phyloP scores from a whole-genome alignment of 1,284 basidiomycete genomes.

The Rhodotorula glutinis region DNA sequence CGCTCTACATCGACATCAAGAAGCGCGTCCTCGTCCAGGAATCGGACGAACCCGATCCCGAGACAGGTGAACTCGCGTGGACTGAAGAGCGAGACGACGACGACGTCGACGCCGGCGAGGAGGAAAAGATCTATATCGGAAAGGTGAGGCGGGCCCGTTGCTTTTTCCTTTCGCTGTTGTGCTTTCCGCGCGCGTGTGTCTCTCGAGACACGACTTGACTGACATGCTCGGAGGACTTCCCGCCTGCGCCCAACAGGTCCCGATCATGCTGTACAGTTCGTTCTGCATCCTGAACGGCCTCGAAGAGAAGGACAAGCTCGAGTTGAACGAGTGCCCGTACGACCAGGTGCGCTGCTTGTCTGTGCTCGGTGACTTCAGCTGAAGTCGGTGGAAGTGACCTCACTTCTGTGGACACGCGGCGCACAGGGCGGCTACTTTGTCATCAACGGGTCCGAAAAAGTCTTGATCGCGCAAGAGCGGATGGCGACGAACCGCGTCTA shows the following conservation, averaged over 20 bases:
- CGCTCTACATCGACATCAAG: conserved; percentile 93
- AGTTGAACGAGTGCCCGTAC: conserved; percentile 95
- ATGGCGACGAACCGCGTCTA: conserved; percentile 99
- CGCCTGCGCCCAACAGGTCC: conserved; percentile 45
- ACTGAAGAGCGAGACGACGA: conserved; percentile 61
- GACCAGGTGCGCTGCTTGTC: conserved; percentile 57
- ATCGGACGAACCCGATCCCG: conserved; percentile 63
- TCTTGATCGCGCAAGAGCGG: conserved; percentile 96
- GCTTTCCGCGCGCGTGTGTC: too few species aligned
- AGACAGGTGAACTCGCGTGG: conserved; percentile 77
- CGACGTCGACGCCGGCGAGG: conserved; percentile 58
- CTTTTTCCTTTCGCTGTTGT: too few species aligned
- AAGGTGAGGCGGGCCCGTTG: conserved; percentile 61
- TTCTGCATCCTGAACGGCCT: conserved; percentile 88
- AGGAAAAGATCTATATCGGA: conserved; percentile 90
- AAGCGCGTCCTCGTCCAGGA: conserved; percentile 75
- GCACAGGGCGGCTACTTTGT: conserved; percentile 98
- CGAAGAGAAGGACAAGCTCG: conserved; percentile 75
- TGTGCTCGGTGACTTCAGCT: not conserved
- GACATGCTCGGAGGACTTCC: too few species aligned
- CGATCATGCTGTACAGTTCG: conserved; percentile 94
- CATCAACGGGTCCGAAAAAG: conserved; percentile 99
- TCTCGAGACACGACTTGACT: too few species aligned
- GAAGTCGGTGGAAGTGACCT: too few species aligned
- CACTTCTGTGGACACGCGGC: too few species aligned